phyloP scores from a whole-genome alignment of 2,329 filamentous ascomycete genomes.

The Penicillium sp. region DNA sequence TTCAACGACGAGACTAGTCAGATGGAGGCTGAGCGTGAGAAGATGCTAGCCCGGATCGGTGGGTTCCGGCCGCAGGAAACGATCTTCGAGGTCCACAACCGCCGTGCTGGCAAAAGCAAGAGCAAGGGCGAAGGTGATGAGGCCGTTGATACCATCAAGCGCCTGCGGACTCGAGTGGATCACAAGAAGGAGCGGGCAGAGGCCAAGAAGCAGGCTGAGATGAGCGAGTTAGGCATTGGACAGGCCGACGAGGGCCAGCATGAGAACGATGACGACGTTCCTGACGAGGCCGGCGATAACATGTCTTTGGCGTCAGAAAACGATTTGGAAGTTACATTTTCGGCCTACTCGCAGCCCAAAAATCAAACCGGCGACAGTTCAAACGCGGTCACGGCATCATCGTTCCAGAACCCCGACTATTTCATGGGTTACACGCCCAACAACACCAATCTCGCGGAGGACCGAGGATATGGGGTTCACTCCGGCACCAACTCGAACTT shows the following conservation, averaged over 20 bases:
- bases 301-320: conserved; percentile 56
- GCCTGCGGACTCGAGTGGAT: conserved; percentile 40
- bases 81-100: conserved; percentile 88
- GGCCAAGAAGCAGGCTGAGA: conserved; percentile 24
- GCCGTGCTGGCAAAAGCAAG: conserved; percentile 57
- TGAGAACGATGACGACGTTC: conserved; percentile 37
- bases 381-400: conserved; percentile 42
- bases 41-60: conserved; percentile 83
- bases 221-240: conserved; percentile 23
- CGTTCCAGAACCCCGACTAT: conserved; percentile 77
- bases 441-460: conserved; percentile 73
- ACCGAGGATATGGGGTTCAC: conserved; percentile 88
- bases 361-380: conserved; percentile 44
- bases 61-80: conserved; percentile 87
- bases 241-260: conserved; percentile 32
- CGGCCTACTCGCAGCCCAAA: conserved; percentile 50
- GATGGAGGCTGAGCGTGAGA: conserved; percentile 65
- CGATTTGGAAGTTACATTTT: conserved; percentile 65
- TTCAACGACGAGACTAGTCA: conserved; percentile 63
- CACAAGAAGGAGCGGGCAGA: conserved; percentile 38
- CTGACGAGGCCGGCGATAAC: conserved; percentile 38
- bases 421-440: conserved; percentile 96
- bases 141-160: conserved; percentile 49
- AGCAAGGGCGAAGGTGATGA: conserved; percentile 52
- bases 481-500: conserved; percentile 73